Evolutionary conservation across 805 yeast species (phyloP), one percentile per base, ranked within the genome.

Genomic region (Ogataea ramenticola): DNA sequence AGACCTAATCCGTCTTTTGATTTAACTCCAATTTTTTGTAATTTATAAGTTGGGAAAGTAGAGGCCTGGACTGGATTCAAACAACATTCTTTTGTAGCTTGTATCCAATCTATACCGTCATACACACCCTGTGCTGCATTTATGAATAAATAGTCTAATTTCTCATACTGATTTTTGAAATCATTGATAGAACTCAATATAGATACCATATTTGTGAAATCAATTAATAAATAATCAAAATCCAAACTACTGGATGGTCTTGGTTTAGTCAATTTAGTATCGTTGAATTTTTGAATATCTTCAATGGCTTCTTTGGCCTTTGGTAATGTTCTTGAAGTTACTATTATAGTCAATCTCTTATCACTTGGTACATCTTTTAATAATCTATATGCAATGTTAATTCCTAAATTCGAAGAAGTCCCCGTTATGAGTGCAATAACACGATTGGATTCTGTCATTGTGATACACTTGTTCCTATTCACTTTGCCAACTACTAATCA

Each of bases 91-190:
- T 75, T 75, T 2, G 74, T 66, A 1, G 97, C 96, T 39, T 76
- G 80, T 37, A 76, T 44, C 91, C 96, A 93, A 59, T 91, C 87
- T 46, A 93, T 81, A 3, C 97, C 96, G 35, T 72, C 76, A 61
- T 86, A 85, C 10, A 82, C 86, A 38, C 96, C 89, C 55, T 87
- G 95, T 4, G 96, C 95, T 8, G 98, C 89, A 65, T 89, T 91
- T 46, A 89, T 73, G 57, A 86, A 86, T 48, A 90, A 62, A 58
- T 82, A 88, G 62, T 93, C 90, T 31, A 93, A 72, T 37, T 79
- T 75, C 7, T 62, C 56, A 65, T 82, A 90, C 47, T 79, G 75
- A 52, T 79, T 75, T 47, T 65, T 64, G 47, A 93, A 62, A 44
- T 88, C 96, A 51, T 82, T 73, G 44, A 77, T 77, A 0, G 95